Conservation (phyloP, 2,329 filamentous ascomycete genomes). For the Aspergillus pseudoglaucus region DNA sequence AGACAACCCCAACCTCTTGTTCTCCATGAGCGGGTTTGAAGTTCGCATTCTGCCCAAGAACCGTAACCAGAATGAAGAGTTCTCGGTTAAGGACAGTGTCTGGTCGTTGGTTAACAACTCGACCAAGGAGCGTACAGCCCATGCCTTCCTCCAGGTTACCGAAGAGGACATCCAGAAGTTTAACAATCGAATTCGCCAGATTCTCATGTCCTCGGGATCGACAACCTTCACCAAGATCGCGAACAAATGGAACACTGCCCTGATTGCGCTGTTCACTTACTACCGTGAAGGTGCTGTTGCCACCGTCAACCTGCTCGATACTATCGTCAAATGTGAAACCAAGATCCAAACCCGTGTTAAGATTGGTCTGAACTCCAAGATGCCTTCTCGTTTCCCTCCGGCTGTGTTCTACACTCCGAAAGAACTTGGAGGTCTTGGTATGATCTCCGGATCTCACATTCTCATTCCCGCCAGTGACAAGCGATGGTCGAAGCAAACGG, state of each 20-base stretch:
- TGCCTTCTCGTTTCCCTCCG: constrained; percentile 96
- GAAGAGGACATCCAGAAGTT: constrained; percentile 98
- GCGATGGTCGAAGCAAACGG: constrained; percentile 96
- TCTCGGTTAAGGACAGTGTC: constrained; percentile 94
- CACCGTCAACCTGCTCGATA: constrained; percentile 87
- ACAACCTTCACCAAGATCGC: constrained; percentile 99
- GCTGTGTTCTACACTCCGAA: constrained; percentile 99
- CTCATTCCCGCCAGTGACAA: constrained; percentile 96
- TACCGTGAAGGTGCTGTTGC: constrained; percentile 97
- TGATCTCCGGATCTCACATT: constrained; percentile 98
- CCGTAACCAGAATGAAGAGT: constrained; percentile 91
- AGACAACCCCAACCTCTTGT: constrained; percentile 93
- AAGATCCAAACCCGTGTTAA: constrained; percentile 99
- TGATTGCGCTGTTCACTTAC: constrained; percentile 97
- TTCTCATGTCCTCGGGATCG: constrained; percentile 98
- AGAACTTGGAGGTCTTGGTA: constrained; percentile 90
- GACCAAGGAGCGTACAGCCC: constrained; percentile 92
- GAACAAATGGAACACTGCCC: constrained; percentile 98
- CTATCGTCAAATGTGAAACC: constrained; percentile 98
- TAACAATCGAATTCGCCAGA: constrained; percentile 97
- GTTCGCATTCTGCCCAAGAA: constrained; percentile 94
- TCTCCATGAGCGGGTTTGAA: constrained; percentile 97
- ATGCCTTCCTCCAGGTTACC: constrained; percentile 95
- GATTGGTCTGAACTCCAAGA: constrained; percentile 97
- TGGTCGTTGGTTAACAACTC: constrained; percentile 97